Evolutionary conservation across 1,284 basidiomycete genomes (phyloP).

Genomic region (Boletus semigastroideus): DNA sequence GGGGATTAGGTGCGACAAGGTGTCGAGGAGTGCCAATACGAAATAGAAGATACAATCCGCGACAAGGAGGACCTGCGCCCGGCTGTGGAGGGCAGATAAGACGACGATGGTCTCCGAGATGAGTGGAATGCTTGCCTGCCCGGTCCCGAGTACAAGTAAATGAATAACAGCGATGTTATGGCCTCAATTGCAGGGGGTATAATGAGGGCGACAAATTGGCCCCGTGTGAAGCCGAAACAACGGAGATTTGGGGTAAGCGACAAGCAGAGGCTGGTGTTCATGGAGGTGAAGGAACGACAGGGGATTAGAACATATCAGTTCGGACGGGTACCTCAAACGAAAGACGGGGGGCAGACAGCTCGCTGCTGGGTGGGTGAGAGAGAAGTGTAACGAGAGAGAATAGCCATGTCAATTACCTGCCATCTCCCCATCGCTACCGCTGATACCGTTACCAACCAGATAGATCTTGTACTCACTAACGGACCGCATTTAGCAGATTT

Average conservation of each 20-base stretch:
- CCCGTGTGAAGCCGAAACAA: constrained; percentile 53
- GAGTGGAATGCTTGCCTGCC: constrained; percentile 46
- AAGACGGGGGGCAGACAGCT: constrained; percentile 22
- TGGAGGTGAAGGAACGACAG: constrained; percentile 8
- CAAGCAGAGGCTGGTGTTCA: constrained; percentile 53
- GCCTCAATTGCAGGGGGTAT: constrained; percentile 64
- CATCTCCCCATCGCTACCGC: constrained; percentile 24
- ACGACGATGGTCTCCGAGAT: not conserved
- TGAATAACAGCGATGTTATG: constrained; percentile 53
- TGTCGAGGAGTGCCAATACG: constrained; percentile 56
- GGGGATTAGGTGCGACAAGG: constrained; percentile 56
- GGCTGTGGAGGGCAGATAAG: constrained; percentile 24
- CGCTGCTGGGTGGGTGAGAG: constrained; percentile 21
- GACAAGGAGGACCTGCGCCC: constrained; percentile 56
- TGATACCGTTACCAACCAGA: not conserved
- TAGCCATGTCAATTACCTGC: not conserved
- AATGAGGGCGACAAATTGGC: constrained; percentile 52
- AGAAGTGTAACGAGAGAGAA: constrained; percentile 11
- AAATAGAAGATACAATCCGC: constrained; percentile 64
- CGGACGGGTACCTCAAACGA: constrained; percentile 19
- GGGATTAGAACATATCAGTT: constrained; percentile 22
- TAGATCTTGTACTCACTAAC: too few relatives aligned
- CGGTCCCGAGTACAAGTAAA: constrained; percentile 50
- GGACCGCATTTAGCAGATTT: too few relatives aligned
- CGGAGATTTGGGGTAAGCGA: constrained; percentile 70